These are phyloP conservation scores for Fusarium brachygibbosum DNA, from an alignment of 2,329 filamentous ascomycete species.

Conservation along the genomic window DNA sequence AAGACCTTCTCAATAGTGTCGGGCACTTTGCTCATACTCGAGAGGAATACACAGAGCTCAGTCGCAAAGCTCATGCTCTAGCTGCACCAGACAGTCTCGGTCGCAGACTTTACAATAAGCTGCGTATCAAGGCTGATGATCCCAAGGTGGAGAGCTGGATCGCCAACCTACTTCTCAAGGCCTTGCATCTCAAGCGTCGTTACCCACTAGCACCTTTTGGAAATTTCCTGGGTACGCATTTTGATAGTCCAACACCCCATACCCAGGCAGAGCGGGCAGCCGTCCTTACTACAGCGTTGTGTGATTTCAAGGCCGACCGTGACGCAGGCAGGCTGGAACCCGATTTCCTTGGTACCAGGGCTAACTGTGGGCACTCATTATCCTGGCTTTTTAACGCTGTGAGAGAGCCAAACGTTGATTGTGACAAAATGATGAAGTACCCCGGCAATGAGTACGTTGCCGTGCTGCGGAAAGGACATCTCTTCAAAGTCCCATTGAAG, in stretches of 20 bases:
- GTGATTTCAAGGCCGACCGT: slow-evolving; percentile 8
- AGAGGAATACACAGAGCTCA: slow-evolving; percentile 9
- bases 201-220: slow-evolving; percentile 14
- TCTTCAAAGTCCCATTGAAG: slow-evolving; percentile 1
- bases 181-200: slow-evolving; percentile 12
- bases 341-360: slow-evolving; percentile 3
- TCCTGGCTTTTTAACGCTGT: slow-evolving; percentile 18
- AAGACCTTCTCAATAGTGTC: slow-evolving; percentile 7
- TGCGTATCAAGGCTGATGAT: slow-evolving; percentile 9
- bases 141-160: slow-evolving; percentile 18
- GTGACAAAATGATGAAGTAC: slow-evolving; percentile 24
- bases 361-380: slow-evolving; percentile 6
- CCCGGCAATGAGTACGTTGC: slow-evolving; percentile 5
- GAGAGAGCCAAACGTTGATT: slow-evolving; percentile 8
- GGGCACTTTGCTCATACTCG: slow-evolving; percentile 16
- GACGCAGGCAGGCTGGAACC: slow-evolving; percentile 2
- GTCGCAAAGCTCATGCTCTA: slow-evolving; percentile 8
- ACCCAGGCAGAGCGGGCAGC: slow-evolving; percentile 11
- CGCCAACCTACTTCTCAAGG: slow-evolving; percentile 8
- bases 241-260: background rate
- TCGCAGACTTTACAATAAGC: slow-evolving; percentile 9
- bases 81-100: background rate
- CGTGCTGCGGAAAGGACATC: slow-evolving; percentile 8
- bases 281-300: slow-evolving; percentile 5
- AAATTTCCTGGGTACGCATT: slow-evolving; percentile 12